A percentile compares a stretch with the other conserved stretches of the same genome.
Evolutionary conservation across 345 rosid genomes (phyloP).

Genomic region (Aurinia saxatilis): DNA sequence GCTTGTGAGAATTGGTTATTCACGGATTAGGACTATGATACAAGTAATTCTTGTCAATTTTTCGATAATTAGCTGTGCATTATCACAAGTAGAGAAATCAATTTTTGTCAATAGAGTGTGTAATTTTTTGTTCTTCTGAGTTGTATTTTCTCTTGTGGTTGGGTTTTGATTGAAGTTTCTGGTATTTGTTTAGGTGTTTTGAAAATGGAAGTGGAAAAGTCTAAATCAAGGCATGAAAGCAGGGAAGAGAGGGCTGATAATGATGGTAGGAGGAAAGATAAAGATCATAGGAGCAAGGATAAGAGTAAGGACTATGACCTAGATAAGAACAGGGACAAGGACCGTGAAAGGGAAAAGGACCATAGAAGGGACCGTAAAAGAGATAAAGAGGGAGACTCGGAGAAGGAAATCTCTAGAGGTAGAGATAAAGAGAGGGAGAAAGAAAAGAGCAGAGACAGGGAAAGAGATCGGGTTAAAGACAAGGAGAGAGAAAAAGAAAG

Average conservation of each 20-base stretch:
- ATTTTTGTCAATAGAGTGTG: background rate
- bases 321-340: constrained; percentile 41
- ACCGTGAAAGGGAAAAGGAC: constrained; percentile 39
- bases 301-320: constrained; percentile 35
- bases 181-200: constrained; percentile 1
- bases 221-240: constrained; percentile 26
- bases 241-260: constrained; percentile 25
- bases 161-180: constrained; percentile 12
- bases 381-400: constrained; percentile 34
- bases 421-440: constrained; percentile 40
- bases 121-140: background rate
- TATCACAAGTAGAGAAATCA: background rate
- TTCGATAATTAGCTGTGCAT: background rate
- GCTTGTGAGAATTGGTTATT: too few species aligned
- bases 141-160: background rate
- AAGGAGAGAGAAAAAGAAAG: constrained; percentile 33
- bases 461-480: constrained; percentile 29
- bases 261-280: constrained; percentile 41
- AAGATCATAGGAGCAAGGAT: constrained; percentile 39
- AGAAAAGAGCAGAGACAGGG: constrained; percentile 34
- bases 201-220: constrained; percentile 23
- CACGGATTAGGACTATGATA: too few species aligned
- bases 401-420: constrained; percentile 31
- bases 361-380: constrained; percentile 35
- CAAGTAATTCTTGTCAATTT: too few species aligned